Percentiles rank a stretch among this genome's conserved stretches.
These are phyloP conservation scores for Obelidium mucronatum DNA, from an alignment of 192 early-diverging fungal species.

Conservation along the genomic window DNA sequence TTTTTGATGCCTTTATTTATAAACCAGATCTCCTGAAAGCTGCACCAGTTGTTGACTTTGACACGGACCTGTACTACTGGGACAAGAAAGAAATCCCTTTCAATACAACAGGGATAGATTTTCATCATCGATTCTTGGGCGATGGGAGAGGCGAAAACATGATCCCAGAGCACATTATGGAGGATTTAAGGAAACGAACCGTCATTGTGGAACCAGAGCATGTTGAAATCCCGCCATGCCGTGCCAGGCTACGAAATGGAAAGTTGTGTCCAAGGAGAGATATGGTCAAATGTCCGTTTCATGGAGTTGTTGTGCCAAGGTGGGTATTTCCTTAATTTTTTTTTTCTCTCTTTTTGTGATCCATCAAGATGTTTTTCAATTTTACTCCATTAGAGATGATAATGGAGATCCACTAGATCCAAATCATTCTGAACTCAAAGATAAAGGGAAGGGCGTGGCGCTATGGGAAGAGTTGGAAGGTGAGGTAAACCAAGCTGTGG, in stretches of 20 bases:
- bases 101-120: slow-evolving; percentile 24
- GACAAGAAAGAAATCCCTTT: slow-evolving; percentile 31
- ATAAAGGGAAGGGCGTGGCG: not conserved
- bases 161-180: slow-evolving; percentile 18
- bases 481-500: slow-evolving; percentile 22
- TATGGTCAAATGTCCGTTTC: slow-evolving; percentile 24
- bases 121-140: slow-evolving; percentile 30
- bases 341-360: not conserved
- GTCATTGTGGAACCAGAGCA: slow-evolving; percentile 15
- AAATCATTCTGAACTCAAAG: not conserved
- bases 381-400: slow-evolving; percentile 18
- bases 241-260: slow-evolving; percentile 27
- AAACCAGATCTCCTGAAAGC: slow-evolving; percentile 22
- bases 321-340: not conserved
- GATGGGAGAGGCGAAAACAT: slow-evolving; percentile 29
- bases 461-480: slow-evolving; percentile 29
- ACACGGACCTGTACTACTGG: slow-evolving; percentile 33
- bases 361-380: not conserved
- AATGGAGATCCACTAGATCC: slow-evolving; percentile 25
- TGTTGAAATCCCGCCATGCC: slow-evolving; percentile 19
- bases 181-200: slow-evolving; percentile 16
- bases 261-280: slow-evolving; percentile 28
- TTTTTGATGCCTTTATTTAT: not conserved
- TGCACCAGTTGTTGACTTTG: slow-evolving; percentile 27
- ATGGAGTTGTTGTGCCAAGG: slow-evolving; percentile 30